Percentiles rank a stretch among this genome's conserved stretches.
Evolutionary conservation across 441 rosid genomes (phyloP).

Genomic region (Metrosideros polymorpha): DNA sequence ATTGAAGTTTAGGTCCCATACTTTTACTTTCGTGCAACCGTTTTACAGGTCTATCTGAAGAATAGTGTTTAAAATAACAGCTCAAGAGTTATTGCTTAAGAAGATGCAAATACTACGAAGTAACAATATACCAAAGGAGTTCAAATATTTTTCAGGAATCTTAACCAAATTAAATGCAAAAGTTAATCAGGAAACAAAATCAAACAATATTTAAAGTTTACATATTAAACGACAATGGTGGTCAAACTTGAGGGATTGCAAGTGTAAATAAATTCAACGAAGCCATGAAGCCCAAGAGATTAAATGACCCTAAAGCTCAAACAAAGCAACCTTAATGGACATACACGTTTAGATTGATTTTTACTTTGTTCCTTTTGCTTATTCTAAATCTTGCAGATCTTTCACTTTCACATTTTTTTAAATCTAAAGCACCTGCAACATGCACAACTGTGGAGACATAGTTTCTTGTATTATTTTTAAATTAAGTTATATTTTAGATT

Average conservation of each 20-base stretch:
- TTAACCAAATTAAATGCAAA: background rate
- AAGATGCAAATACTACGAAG: background rate
- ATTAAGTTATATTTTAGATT: background rate
- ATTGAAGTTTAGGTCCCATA: background rate
- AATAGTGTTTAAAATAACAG: background rate
- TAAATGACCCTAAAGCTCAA: background rate
- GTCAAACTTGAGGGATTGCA: background rate
- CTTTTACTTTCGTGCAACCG: background rate
- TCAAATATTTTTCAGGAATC: background rate
- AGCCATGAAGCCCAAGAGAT: background rate
- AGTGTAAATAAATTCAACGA: background rate
- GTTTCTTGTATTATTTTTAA: background rate
- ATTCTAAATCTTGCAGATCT: background rate
- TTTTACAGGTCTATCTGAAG: background rate
- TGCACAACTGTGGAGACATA: background rate
- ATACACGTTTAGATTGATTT: background rate
- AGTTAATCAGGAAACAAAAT: background rate
- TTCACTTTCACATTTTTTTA: background rate
- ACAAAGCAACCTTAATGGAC: background rate
- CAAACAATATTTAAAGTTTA: background rate
- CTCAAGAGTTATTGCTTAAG: background rate
- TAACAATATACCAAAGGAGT: background rate
- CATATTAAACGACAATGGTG: background rate
- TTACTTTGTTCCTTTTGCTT: background rate
- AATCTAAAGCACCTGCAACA: background rate